Conservation (phyloP, 2,329 filamentous ascomycete species). For the Claviceps cyperi region DNA sequence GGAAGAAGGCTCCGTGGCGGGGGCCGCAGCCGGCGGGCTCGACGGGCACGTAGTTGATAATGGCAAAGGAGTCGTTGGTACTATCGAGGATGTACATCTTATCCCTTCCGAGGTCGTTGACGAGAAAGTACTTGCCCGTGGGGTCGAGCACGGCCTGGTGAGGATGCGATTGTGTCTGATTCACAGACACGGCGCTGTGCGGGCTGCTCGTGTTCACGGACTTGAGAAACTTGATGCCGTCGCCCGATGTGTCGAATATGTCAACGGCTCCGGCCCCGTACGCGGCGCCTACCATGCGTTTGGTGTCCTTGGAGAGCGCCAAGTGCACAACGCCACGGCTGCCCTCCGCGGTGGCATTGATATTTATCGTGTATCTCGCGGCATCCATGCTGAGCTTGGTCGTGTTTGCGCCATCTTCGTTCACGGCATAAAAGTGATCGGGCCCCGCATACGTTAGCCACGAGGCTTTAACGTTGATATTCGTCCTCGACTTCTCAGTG, state of each 20-base stretch:
- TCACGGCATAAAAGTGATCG: slow-evolving; percentile 29
- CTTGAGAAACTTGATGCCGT: slow-evolving; percentile 24
- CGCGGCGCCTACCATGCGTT: slow-evolving; percentile 29
- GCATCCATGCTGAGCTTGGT: slow-evolving; percentile 25
- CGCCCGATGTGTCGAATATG: slow-evolving; percentile 28
- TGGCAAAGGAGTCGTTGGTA: slow-evolving; percentile 23
- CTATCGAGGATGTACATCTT: slow-evolving; percentile 31
- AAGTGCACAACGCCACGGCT: slow-evolving; percentile 32
- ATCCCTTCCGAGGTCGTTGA: slow-evolving; percentile 36
- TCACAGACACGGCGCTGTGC: slow-evolving; percentile 18
- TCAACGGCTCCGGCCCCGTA: slow-evolving; percentile 29
- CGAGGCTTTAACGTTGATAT: slow-evolving; percentile 26
- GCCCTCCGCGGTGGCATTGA: slow-evolving; percentile 15
- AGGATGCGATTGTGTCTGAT: slow-evolving; percentile 23
- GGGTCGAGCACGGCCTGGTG: slow-evolving; percentile 36
- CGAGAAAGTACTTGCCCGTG: slow-evolving; percentile 32
- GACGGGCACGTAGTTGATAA: slow-evolving; percentile 21
- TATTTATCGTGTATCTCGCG: slow-evolving; percentile 15
- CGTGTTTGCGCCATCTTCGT: slow-evolving; percentile 29
- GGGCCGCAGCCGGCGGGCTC: slow-evolving; percentile 29
- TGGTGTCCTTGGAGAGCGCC: slow-evolving; percentile 29
- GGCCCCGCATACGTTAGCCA: slow-evolving; percentile 30
- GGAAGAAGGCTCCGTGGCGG: slow-evolving; percentile 35
- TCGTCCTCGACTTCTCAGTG: slow-evolving; percentile 18
- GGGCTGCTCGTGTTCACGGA: slow-evolving; percentile 20